Evolutionary conservation across 139 green algal genomes (phyloP).

Genomic region (Tetraselmis chui): DNA sequence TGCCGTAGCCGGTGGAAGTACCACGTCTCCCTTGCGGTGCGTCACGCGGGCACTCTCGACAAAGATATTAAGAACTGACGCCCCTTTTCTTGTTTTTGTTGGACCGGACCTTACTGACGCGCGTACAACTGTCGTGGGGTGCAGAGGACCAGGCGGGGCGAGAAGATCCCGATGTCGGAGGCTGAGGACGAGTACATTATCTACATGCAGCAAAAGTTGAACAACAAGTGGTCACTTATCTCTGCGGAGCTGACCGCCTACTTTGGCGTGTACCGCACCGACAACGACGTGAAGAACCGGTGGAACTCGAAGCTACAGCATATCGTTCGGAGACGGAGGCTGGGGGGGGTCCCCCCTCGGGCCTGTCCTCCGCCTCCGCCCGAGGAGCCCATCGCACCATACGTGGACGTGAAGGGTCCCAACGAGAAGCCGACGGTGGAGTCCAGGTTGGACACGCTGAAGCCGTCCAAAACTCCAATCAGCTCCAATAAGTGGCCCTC

Average conservation of each 20-base stretch:
- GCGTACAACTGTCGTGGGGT: too few relatives aligned
- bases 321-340: not conserved
- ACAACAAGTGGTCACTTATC: not conserved
- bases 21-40: not conserved
- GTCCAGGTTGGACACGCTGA: not conserved
- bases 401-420: not conserved
- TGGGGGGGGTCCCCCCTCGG: not conserved
- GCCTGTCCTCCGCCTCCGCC: not conserved
- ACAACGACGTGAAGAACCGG: not conserved
- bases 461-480: not conserved
- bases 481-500: not conserved
- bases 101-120: not conserved
- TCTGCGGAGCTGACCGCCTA: not conserved
- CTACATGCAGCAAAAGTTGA: not conserved
- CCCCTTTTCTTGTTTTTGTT: not conserved
- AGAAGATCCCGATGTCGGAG: not conserved
- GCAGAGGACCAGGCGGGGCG: not conserved
- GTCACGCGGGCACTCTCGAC: too few relatives aligned
- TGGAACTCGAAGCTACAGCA: not conserved
- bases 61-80: too few relatives aligned
- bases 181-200: not conserved
- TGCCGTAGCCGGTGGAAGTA: not conserved
- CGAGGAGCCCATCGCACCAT: not conserved
- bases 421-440: not conserved
- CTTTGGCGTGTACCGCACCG: not conserved